phyloP scores from a whole-genome alignment of 129 eudicot genomes.

The Tagetes patula region DNA sequence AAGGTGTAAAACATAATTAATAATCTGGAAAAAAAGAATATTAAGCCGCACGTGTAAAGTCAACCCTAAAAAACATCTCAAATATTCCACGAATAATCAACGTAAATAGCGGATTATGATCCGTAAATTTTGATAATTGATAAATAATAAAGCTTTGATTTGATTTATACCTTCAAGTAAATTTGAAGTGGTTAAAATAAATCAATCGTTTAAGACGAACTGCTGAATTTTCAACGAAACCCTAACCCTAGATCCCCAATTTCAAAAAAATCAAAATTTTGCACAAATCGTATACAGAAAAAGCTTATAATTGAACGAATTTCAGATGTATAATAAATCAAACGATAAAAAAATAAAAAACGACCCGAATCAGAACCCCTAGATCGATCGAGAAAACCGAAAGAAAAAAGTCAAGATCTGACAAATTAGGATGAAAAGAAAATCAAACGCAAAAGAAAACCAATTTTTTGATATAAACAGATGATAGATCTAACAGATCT shows the following conservation, averaged over 20 bases:
- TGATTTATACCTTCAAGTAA: conserved; percentile 34
- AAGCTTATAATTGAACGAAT: conserved; percentile 2
- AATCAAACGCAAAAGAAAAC: not conserved
- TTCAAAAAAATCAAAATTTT: not conserved
- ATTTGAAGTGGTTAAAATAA: not conserved
- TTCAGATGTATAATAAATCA: conserved; percentile 4
- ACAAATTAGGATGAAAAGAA: not conserved
- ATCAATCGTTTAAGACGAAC: conserved; percentile 15
- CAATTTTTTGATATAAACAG: conserved; percentile 14
- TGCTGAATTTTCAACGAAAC: conserved; percentile 1
- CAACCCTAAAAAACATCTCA: conserved; percentile 1
- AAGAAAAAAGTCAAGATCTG: conserved; percentile 13
- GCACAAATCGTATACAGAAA: conserved; percentile 13
- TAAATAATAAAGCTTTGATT: conserved; percentile 7
- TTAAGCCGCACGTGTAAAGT: conserved; percentile 30
- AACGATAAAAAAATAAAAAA: conserved; percentile 10
- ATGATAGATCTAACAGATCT: conserved; percentile 35
- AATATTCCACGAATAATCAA: not conserved
- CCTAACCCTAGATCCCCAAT: conserved; percentile 46
- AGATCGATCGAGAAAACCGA: conserved; percentile 9
- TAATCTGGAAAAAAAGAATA: conserved; percentile 21
- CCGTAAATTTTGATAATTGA: conserved; percentile 3
- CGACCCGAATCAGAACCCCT: conserved; percentile 29
- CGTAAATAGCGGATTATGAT: conserved; percentile 1
- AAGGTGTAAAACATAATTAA: conserved; percentile 6